These are phyloP conservation scores for Trypanosoma boissoni DNA, from an alignment of 208 protist species.

Conservation along the genomic window DNA sequence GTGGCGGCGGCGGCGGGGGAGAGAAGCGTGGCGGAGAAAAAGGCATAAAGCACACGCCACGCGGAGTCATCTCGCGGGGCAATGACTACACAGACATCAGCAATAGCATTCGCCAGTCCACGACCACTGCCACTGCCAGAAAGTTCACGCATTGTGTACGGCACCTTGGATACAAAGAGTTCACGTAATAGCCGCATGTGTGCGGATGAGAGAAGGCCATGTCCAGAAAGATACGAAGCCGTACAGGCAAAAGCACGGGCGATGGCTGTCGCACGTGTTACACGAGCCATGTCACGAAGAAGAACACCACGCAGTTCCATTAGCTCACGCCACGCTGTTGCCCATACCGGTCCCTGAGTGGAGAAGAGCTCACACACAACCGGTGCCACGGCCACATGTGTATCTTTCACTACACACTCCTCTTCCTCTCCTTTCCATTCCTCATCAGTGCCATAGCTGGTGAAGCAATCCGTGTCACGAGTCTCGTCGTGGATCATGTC, in stretches of 20 bases:
- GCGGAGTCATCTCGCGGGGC: conserved; percentile 15
- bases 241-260: conserved; percentile 43
- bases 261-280: conserved; percentile 44
- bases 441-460: background rate
- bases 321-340: conserved; percentile 66
- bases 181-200: conserved; percentile 38
- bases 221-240: conserved; percentile 43
- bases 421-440: background rate
- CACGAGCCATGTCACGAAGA: conserved; percentile 46
- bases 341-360: conserved; percentile 47
- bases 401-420: background rate
- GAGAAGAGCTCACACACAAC: conserved; percentile 48
- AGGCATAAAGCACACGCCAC: conserved; percentile 52
- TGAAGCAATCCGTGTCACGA: too few relatives aligned
- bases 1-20: too few relatives aligned
- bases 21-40: conserved; percentile 37
- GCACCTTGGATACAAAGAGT: conserved; percentile 55
- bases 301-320: conserved; percentile 63
- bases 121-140: background rate
- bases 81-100: conserved; percentile 27
- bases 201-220: conserved; percentile 20
- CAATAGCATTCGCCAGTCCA: conserved; percentile 51
- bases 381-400: conserved; percentile 4
- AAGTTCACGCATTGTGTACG: conserved; percentile 64
- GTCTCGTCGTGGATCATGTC: too few relatives aligned